A percentile compares a stretch with the other conserved stretches of the same genome.
Evolutionary conservation across 148 eudicot genomes (phyloP).

Genomic region (Rheum nobile): DNA sequence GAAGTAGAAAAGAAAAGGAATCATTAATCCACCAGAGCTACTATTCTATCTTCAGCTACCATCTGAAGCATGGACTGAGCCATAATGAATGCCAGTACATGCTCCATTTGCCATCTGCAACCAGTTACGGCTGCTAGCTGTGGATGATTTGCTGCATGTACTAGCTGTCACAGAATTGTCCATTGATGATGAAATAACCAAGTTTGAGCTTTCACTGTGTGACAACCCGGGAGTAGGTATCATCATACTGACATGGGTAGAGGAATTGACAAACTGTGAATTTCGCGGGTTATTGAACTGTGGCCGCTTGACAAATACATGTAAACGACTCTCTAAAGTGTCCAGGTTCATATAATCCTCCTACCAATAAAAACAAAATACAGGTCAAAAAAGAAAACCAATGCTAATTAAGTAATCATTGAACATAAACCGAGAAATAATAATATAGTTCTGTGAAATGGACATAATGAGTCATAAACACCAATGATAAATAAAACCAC

Average conservation of each 20-base stretch:
- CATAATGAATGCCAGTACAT: constrained; percentile 26
- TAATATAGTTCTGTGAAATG: neutral
- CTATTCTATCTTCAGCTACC: constrained; percentile 21
- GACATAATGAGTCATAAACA: neutral
- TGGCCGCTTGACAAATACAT: constrained; percentile 23
- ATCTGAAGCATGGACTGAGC: constrained; percentile 41
- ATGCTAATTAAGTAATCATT: neutral
- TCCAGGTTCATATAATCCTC: constrained; percentile 64
- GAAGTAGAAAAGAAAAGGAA: neutral
- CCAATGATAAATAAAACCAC: neutral
- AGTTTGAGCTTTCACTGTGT: constrained; percentile 41
- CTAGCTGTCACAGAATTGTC: constrained; percentile 34
- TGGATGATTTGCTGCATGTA: constrained; percentile 29
- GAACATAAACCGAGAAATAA: neutral
- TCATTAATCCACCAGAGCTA: constrained; percentile 7
- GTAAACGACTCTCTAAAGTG: constrained; percentile 65
- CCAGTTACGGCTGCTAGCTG: constrained; percentile 32
- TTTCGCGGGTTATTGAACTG: constrained; percentile 36
- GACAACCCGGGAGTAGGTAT: constrained; percentile 93
- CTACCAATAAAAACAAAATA: constrained; percentile 17
- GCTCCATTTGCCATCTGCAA: constrained; percentile 31
- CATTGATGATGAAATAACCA: constrained; percentile 38
- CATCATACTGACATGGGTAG: constrained; percentile 64
- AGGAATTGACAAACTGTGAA: constrained; percentile 51
- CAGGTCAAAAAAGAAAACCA: neutral